Evolutionary conservation across 345 rosid genomes (phyloP).

Genomic region (Eucalyptus cladocalyx): DNA sequence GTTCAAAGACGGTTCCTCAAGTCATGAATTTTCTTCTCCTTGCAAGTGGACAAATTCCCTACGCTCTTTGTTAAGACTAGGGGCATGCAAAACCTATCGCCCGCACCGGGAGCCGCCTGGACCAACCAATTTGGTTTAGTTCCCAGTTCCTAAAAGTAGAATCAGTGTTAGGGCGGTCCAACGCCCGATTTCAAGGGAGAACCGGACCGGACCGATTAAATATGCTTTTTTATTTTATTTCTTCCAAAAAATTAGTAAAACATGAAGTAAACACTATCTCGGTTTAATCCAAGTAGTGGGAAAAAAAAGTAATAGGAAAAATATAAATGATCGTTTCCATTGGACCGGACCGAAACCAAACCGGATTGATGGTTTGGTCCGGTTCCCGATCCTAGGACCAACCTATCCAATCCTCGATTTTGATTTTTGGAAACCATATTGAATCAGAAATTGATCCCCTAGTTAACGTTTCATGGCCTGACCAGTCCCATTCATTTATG

Average conservation of each 20-base stretch:
- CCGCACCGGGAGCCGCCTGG: fast-evolving
- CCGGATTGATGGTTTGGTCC: too few species aligned
- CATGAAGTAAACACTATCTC: not conserved
- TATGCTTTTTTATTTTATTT: too few species aligned
- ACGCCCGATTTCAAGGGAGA: not conserved
- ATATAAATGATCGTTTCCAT: too few species aligned
- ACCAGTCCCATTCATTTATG: not conserved
- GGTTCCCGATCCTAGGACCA: fast-evolving
- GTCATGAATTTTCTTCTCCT: not conserved
- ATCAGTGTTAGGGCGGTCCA: fast-evolving
- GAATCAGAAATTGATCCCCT: fast-evolving
- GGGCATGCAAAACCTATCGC: fast-evolving
- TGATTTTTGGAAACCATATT: too few species aligned
- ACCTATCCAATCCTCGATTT: fast-evolving
- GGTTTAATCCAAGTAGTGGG: fast-evolving
- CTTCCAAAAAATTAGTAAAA: not conserved
- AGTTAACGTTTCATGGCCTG: not conserved
- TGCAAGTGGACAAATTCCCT: not conserved
- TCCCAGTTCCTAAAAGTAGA: fast-evolving
- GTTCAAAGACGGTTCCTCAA: not conserved
- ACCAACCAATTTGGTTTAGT: fast-evolving
- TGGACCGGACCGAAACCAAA: fast-evolving
- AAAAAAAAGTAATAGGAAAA: too few species aligned
- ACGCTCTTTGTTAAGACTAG: not conserved
- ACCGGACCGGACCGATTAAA: fast-evolving